Conservation (phyloP, 225 moss, liverwort and hornwort species). For the Polytrichum commune region DNA sequence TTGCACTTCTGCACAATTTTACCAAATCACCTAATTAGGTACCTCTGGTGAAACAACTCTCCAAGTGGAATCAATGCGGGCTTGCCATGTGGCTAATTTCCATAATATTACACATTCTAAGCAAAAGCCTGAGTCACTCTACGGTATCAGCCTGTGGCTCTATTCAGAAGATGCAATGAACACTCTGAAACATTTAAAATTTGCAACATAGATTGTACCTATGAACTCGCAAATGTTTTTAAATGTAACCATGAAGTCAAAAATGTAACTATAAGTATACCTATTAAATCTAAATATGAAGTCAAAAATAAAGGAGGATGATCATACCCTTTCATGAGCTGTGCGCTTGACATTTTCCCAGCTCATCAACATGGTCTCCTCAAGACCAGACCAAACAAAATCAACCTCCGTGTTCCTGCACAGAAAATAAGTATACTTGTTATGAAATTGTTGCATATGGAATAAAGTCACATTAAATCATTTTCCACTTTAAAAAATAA, state of each 20-base stretch:
- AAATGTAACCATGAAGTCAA: not conserved
- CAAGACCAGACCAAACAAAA: slow-evolving; percentile 80
- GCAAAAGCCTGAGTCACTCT: too few species aligned
- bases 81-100: too few species aligned
- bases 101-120: too few species aligned
- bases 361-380: slow-evolving; percentile 82
- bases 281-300: not conserved
- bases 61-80: too few species aligned
- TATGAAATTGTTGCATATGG: not conserved
- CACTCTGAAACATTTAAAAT: too few species aligned
- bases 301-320: not conserved
- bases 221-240: not conserved
- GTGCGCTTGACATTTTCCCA: slow-evolving; percentile 77
- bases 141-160: not conserved
- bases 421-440: not conserved
- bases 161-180: not conserved
- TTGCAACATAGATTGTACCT: too few species aligned
- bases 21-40: not conserved
- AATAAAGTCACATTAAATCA: too few species aligned
- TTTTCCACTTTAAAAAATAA: too few species aligned
- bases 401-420: slow-evolving; percentile 87
- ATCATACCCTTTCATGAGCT: slow-evolving; percentile 59
- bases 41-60: too few species aligned
- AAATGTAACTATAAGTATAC: too few species aligned
- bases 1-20: slow-evolving; percentile 66